Evolutionary conservation across 2,329 filamentous ascomycete species (phyloP), one percentile per base, ranked within the genome.

Genomic region (Fusarium vanettenii): DNA sequence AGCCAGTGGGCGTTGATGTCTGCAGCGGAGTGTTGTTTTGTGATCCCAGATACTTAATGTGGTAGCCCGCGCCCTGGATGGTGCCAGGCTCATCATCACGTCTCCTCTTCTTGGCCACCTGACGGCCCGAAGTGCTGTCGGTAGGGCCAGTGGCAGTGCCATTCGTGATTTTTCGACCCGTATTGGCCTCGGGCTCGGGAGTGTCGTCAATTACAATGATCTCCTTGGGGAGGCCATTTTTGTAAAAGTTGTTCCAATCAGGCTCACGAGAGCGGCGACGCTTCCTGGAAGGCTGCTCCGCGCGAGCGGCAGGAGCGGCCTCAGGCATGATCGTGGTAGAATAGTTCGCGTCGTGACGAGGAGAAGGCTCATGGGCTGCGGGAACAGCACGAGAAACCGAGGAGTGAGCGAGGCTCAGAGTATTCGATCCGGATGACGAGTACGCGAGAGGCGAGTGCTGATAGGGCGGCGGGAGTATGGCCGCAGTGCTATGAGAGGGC

Each of bases 201-300:
- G 90, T 91, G 81, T 95, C 92, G 82, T 93, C 91, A 79, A 97
- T 97, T 78, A 96, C 91, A 80, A 97, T 96, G 80, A 97, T 91
- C 85, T 97, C 94, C 81, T 94, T 93, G 27, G 94, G 94, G 29
- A 95, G 85, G 5, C 94, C 94, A 82, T 96, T 95, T 81, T 92
- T 93, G 83, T 95, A 96, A 80, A 95, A 97, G 74, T 89, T 90
- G 67, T 89, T 87, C 94, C 94, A 97, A 83, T 97, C 92, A 60
- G 93, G 93, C 75, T 91, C 88, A 81, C 88, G 89, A 72, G 88
- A 90, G 70, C 89, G 88, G 75, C 89, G 86, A 75, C 88, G 86
- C 81, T 91, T 91, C 74, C 87, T 80, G 39, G 82, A 82, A 13
- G 79, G 77, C 60, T 80, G 76, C 31, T 81, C 76, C 62, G 81